Percentiles rank a stretch among this genome's conserved stretches.
Evolutionary conservation across 352 stramenopile species (phyloP).

Genomic region (Globisporangium paddicum): DNA sequence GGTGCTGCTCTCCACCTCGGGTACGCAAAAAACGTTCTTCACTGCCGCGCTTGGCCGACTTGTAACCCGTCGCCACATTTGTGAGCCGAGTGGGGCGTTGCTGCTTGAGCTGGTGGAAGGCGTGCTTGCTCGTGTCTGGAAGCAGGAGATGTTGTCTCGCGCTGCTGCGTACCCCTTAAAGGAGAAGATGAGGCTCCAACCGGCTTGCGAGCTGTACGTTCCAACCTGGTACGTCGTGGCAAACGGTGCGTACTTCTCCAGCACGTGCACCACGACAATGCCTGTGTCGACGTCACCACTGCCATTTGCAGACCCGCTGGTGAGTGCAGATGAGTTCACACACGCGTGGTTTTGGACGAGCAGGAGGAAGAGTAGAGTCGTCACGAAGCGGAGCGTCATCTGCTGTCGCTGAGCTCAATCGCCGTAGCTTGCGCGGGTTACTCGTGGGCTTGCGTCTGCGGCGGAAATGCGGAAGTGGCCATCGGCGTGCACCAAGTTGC

Average conservation of each 20-base stretch:
- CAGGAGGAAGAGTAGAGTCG: background rate
- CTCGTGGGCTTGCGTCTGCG: background rate
- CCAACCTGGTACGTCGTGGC: background rate
- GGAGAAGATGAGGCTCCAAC: background rate
- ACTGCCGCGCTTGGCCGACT: background rate
- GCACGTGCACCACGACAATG: background rate
- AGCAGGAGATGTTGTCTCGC: background rate
- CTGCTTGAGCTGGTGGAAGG: background rate
- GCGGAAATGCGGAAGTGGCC: no score
- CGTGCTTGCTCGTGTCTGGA: background rate
- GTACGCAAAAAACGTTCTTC: background rate
- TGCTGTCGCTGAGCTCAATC: no score
- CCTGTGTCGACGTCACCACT: background rate
- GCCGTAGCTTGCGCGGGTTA: background rate
- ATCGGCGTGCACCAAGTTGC: no score
- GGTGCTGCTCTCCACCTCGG: background rate
- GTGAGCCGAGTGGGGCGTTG: background rate
- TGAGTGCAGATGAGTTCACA: background rate
- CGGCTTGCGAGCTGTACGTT: background rate
- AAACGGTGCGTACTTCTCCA: background rate
- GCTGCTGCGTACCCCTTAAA: background rate
- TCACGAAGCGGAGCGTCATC: background rate
- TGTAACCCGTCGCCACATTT: background rate
- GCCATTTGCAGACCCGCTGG: background rate
- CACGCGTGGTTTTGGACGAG: background rate